Evolutionary conservation across 306 rosid genomes (phyloP).

Genomic region (Malus orientalis): DNA sequence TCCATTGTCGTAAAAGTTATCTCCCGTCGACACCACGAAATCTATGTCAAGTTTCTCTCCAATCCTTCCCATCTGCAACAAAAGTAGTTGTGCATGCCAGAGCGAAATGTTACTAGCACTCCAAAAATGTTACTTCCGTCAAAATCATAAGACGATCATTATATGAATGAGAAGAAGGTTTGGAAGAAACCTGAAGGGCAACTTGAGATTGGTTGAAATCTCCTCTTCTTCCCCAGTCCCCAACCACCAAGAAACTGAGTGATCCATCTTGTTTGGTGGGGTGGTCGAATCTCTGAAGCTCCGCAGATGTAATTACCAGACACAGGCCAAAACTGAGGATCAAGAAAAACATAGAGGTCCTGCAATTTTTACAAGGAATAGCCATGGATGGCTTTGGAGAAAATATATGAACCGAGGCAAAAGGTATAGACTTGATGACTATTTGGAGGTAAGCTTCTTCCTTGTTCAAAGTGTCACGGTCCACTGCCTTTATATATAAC

Average conservation of each 20-base stretch:
- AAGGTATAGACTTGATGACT: not conserved
- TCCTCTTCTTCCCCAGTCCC: constrained; percentile 71
- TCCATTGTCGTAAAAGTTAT: constrained; percentile 56
- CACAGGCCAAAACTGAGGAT: not conserved
- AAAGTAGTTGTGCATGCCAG: not conserved
- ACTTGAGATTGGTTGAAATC: constrained; percentile 53
- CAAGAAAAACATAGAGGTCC: not conserved
- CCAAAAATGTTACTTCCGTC: not conserved
- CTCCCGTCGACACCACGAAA: constrained; percentile 64
- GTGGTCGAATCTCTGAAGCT: constrained; percentile 16
- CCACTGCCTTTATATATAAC: not conserved
- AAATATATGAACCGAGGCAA: not conserved
- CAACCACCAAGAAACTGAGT: constrained; percentile 50
- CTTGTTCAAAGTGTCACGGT: not conserved
- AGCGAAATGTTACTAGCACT: not conserved
- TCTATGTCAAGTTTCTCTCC: constrained; percentile 51
- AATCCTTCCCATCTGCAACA: constrained; percentile 58
- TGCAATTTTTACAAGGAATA: not conserved
- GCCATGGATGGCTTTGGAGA: not conserved
- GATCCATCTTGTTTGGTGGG: constrained; percentile 38
- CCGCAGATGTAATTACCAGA: not conserved
- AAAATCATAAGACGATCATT: not conserved
- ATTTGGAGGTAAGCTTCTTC: not conserved
- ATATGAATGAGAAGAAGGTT: not conserved
- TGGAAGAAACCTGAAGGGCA: constrained; percentile 41